Evolutionary conservation across 169 alveolate genomes (phyloP), one percentile per base, ranked within the genome.

Genomic region (Plasmodium vivax): DNA sequence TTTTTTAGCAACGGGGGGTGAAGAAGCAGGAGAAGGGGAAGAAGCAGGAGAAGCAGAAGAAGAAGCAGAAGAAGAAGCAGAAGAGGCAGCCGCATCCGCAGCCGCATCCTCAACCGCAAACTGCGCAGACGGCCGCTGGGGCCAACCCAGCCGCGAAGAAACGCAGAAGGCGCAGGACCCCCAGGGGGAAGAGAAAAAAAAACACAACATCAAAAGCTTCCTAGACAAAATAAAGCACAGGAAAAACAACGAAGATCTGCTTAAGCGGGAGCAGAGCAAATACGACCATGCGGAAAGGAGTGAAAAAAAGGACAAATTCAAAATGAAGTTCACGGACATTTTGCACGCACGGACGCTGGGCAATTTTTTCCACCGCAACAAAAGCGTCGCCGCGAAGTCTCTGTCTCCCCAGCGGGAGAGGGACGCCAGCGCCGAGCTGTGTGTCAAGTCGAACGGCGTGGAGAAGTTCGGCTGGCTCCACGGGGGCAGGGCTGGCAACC

Each of bases 301-400:
- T 19, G 81, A 62, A 10, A 83, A 84, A 85, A 90, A 90, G 45
- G 94, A 90, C 30, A 90, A 82, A 43, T 27, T 90, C 16, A 79
- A 82, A 90, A 79, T 81, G 58, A 90, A 82, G 83, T 81, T 90
- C 72, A 82, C 92, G 34, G 94, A 90, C 36, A 90, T 90, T 58
- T 74, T 90, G 36, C 71, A 90, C 38, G 54, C 85, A 58, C 58
- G 91, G 19, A 45, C 83, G 73, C 54, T 90, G 16, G 83, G 94
- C 8, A 45, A 90, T 30, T 90, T 90, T 82, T 90, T 90, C 83
- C 87, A 74, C 34, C 90, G 94, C 2, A 82, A 81, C 51, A 90
- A 90, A 82, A 81, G 23, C 47, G 45, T 9, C 74, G 32, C 51
- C 73, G 90, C 84, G 38, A 68, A 68, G 30, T 81, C 92, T 2